A percentile compares a stretch with the other conserved stretches of the same genome.
These are phyloP conservation scores for Cornus kousa DNA, from an alignment of 148 eudicot species.

Conservation along the genomic window DNA sequence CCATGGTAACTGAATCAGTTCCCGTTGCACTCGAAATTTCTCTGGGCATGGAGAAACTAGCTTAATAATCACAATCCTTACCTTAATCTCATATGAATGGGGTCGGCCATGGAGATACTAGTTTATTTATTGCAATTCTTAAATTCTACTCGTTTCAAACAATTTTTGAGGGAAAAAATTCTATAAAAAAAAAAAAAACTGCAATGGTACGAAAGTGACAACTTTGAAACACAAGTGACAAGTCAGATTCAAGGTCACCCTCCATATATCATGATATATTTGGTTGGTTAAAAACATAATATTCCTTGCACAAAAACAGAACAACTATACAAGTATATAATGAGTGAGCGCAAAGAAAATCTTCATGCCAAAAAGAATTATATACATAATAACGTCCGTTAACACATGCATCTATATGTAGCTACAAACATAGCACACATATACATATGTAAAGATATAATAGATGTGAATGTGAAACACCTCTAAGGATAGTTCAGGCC, in stretches of 20 bases:
- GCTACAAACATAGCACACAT: background rate
- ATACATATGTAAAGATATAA: background rate
- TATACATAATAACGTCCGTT: background rate
- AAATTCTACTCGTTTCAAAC: background rate
- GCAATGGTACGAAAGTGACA: background rate
- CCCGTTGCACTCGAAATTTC: too few species aligned
- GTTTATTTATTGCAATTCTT: background rate
- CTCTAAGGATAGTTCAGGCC: slow-evolving; percentile 48
- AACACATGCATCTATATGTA: background rate
- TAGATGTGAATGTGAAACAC: slow-evolving; percentile 22
- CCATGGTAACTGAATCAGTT: too few species aligned
- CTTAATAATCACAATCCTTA: too few species aligned
- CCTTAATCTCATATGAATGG: too few species aligned
- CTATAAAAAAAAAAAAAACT: too few species aligned
- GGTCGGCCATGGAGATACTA: background rate
- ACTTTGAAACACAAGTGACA: too few species aligned
- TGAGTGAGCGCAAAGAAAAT: background rate
- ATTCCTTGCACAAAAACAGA: background rate
- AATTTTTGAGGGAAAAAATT: background rate
- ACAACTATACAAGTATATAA: background rate
- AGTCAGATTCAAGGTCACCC: background rate
- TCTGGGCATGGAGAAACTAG: background rate
- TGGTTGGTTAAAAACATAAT: too few species aligned
- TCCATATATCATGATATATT: background rate
- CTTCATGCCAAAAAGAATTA: background rate